Base-by-base conservation (phyloP, 768 basidiomycete genomes). In the Lactarius sp. region DNA sequence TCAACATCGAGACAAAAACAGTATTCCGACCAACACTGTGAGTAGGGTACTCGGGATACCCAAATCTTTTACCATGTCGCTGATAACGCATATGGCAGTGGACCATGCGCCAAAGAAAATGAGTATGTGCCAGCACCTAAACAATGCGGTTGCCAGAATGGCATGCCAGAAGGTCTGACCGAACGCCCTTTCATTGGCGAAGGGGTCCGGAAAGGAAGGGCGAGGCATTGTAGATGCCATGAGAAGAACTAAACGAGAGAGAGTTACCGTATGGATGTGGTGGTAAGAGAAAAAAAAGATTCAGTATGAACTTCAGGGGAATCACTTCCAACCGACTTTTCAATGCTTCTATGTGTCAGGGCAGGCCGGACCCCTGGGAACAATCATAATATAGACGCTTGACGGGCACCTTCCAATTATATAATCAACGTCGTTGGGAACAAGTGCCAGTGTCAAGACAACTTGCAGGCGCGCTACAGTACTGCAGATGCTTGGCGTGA, bases 121-220 rank as follows among this genome's bases (percentile, higher is more conserved):
- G 7, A 90, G 77, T 61, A 86, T 79, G 64, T 87, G 85, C 85
- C 85, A 87, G 73, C 85, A 87, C 51, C 85, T 70, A 78, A 84
- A 69, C 77, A 74, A 20, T 73, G 76, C 75, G 6, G 76, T 77
- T n/a, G 76, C 76, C 1, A 76, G 69, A 56, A 75, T 31, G 1
- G 75, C 75, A 52, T 73, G 62, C 16, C 67, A 42, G 41, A 74
- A 62, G 18, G 66, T 66, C 2, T 59, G 49, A 56, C 34, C 36
- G 20, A 65, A 55, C 1, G 44, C 27, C 22, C 39, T 55, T 0
- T 52, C 18, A 6, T n/a, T 49, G 5, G 27, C 46, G 37, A 71
- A 72, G 4, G 70, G 71, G 44, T 71, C 71, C 8, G 72, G 70
- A 52, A 60, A 65, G 33, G 10, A 18, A 50, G 39, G 56, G 13